Conservation (phyloP, 257 asterid genomes). For the Leonotis leonurus region DNA sequence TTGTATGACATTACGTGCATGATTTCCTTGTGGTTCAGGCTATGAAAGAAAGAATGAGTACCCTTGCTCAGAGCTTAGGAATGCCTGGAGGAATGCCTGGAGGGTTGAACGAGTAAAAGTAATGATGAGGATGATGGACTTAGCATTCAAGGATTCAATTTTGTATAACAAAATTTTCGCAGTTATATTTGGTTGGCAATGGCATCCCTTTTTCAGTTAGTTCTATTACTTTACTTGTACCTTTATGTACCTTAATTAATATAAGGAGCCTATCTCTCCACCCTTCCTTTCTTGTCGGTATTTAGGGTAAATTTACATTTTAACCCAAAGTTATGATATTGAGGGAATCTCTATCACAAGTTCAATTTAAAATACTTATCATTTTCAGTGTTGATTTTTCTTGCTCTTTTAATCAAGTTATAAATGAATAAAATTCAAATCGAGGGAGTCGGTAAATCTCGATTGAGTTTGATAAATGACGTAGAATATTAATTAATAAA, state of each 20-base stretch:
- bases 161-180: conserved; percentile 19
- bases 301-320: too few species aligned
- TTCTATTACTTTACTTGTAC: too few species aligned
- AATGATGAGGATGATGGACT: background rate
- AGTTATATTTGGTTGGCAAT: background rate
- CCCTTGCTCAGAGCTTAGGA: conserved; percentile 93
- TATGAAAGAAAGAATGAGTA: conserved; percentile 89
- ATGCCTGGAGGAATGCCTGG: conserved; percentile 98
- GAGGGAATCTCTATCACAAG: too few species aligned
- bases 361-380: too few species aligned
- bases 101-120: conserved; percentile 53
- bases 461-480: too few species aligned
- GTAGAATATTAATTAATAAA: too few species aligned
- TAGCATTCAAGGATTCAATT: conserved; percentile 2
- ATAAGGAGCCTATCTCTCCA: background rate
- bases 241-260: too few species aligned
- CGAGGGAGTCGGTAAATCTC: too few species aligned
- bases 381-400: too few species aligned
- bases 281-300: background rate
- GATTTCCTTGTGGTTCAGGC: conserved; percentile 39
- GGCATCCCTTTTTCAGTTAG: background rate
- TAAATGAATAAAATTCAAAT: too few species aligned
- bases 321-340: too few species aligned
- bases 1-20: background rate
- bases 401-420: too few species aligned